Percentiles rank a stretch among this genome's conserved stretches.
Conservation (phyloP, 1,284 basidiomycete species). For the Sporisorium graminicola region DNA sequence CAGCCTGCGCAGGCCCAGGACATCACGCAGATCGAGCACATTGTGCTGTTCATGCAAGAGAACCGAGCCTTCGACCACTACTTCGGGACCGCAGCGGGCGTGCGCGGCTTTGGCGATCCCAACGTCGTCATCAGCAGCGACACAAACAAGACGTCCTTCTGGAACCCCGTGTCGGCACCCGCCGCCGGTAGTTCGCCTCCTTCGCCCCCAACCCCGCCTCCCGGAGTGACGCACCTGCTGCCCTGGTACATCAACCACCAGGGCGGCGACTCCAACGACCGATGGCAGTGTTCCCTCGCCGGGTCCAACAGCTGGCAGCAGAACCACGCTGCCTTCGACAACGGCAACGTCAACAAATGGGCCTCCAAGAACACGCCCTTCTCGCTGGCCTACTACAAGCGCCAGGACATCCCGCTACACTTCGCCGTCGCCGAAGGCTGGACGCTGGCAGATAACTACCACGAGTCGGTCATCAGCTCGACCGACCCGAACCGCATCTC, state of each 20-base stretch:
- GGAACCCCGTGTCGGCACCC: constrained; percentile 27
- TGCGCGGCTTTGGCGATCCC: constrained; percentile 63
- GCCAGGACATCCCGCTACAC: constrained; percentile 58
- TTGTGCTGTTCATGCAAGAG: constrained; percentile 64
- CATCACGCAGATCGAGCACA: constrained; percentile 37
- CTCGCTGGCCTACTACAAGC: constrained; percentile 57
- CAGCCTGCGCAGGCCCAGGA: background rate
- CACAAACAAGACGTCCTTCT: constrained; percentile 51
- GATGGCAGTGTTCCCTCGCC: constrained; percentile 58
- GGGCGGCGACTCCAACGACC: constrained; percentile 52
- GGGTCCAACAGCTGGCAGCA: constrained; percentile 58
- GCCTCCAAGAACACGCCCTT: constrained; percentile 56
- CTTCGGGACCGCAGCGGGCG: constrained; percentile 59
- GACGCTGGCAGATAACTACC: constrained; percentile 58
- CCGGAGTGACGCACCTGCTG: constrained; percentile 42
- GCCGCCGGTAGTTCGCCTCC: constrained; percentile 2
- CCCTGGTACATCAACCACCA: constrained; percentile 61
- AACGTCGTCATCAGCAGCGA: constrained; percentile 58
- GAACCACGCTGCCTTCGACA: constrained; percentile 60
- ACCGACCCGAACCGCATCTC: constrained; percentile 56
- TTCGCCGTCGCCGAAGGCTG: constrained; percentile 59
- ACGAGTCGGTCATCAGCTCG: constrained; percentile 57
- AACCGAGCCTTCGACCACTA: constrained; percentile 67
- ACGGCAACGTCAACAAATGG: constrained; percentile 59
- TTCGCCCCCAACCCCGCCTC: constrained; percentile 6